Percentiles rank a stretch among this genome's conserved stretches.
Evolutionary conservation across 176 grass and related monocot genomes (phyloP).

Genomic region (Triticum timopheevii): DNA sequence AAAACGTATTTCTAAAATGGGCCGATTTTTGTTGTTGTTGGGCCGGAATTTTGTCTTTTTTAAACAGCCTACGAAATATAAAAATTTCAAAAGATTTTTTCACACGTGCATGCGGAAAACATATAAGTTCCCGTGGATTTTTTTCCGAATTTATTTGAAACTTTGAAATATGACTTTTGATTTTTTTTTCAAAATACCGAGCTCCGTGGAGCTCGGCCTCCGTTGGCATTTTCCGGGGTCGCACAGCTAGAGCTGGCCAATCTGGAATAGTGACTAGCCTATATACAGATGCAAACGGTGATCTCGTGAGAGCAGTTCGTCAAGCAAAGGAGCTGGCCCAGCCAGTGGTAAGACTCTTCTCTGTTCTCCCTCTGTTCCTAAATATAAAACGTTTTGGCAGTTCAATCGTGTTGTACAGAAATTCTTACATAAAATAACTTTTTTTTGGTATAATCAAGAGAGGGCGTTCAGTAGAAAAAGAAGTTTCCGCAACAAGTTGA

Average conservation of each 20-base stretch:
- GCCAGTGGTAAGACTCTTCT: constrained; percentile 62
- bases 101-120: too few relatives aligned
- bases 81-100: too few relatives aligned
- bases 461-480: constrained; percentile 95
- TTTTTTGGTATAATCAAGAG: constrained; percentile 43
- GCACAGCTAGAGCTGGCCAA: constrained; percentile 86
- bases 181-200: too few relatives aligned
- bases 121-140: too few relatives aligned
- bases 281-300: constrained; percentile 61
- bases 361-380: not conserved
- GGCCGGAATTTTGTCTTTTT: too few relatives aligned
- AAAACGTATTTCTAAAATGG: too few relatives aligned
- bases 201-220: too few relatives aligned
- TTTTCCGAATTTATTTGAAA: too few relatives aligned
- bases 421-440: not conserved
- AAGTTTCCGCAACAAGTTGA: constrained; percentile 96
- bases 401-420: not conserved
- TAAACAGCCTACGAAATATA: too few relatives aligned
- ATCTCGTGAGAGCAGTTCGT: constrained; percentile 80
- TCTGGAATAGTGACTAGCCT: constrained; percentile 88
- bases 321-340: constrained; percentile 69
- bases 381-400: too few relatives aligned
- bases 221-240: constrained; percentile 21
- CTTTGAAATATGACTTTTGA: too few relatives aligned
- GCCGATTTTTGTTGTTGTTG: too few relatives aligned